A percentile compares a stretch with the other conserved stretches of the same genome.
phyloP scores from a whole-genome alignment of 2,329 filamentous ascomycete species.

The Fusarium protoensiforme region DNA sequence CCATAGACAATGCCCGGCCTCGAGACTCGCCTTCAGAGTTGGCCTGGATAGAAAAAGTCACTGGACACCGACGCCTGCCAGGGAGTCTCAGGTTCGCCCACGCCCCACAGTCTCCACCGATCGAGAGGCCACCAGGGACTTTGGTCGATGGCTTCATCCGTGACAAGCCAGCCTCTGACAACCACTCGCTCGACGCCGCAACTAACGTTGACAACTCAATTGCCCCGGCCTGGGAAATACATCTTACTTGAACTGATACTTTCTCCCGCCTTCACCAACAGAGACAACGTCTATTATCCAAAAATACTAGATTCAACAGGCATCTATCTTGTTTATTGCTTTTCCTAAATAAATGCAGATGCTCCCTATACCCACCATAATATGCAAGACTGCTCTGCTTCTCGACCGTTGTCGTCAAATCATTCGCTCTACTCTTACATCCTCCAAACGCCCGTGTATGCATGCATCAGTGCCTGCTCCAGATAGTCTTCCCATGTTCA shows the following conservation, averaged over 20 bases:
- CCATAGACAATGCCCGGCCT: constrained; percentile 11
- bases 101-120: constrained; percentile 13
- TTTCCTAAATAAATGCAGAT: constrained; percentile 16
- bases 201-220: neutral
- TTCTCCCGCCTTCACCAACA: neutral
- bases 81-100: constrained; percentile 27
- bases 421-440: constrained; percentile 14
- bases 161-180: neutral
- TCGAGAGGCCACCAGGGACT: neutral
- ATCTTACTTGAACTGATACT: neutral
- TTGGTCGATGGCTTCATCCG: neutral
- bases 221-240: neutral
- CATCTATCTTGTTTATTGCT: constrained; percentile 13
- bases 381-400: constrained; percentile 29
- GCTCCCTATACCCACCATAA: constrained; percentile 18
- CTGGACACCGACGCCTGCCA: constrained; percentile 38
- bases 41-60: constrained; percentile 32
- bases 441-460: constrained; percentile 35
- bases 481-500: constrained; percentile 17
- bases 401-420: constrained; percentile 18
- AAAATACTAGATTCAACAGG: constrained; percentile 12
- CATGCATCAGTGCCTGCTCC: constrained; percentile 23
- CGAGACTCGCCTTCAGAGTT: constrained; percentile 26
- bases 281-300: neutral
- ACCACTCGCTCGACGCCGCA: neutral